Evolutionary conservation across 441 rosid genomes (phyloP), one percentile per base, ranked within the genome.

Genomic region (Cnidoscolus chayamansa): DNA sequence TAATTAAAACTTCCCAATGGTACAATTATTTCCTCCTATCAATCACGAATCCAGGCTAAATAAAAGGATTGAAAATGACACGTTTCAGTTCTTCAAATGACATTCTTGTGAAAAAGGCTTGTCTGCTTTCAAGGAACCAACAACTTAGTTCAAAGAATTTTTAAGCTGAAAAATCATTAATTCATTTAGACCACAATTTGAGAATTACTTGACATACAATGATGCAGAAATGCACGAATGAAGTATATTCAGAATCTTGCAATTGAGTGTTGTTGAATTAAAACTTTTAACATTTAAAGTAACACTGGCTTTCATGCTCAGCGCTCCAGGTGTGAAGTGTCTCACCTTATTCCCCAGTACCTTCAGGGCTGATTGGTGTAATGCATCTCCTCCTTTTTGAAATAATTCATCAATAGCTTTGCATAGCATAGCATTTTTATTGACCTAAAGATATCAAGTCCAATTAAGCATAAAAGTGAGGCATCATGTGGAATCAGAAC

Each of bases 401-500:
- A 92, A 81, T 16, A 92, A 80, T 63, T 87, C 95, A 62, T 92
- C 98, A 31, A 92, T 86, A 31, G 92, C 82, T 71, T 77, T 87
- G 70, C 96, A 90, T 2, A 95, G 78, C 84, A 84, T 73, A 35
- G 96, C 99, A 81, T 92, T 95, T 82, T 87, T 91, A 78, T 79
- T 86, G 71, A 91, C 92, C 98, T 95, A 86, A 25, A 81, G 32
- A 30, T 19, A 15, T 32, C 10, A 31, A 25, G n/a, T 64, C 72
- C 55, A 15, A 48, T 71, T 66, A 67, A 9, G 10, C 53, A 25
- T 59, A 50, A 58, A 83, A 48, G 12, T 4, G 25, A 63, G 25
- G 31, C 43, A 61, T 15, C 43, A 61, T 25, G 16, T 31, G 45
- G 65, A 61, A 61, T 58, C 35, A 58, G 19, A 19, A 20, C 35